These are phyloP conservation scores for Ogataea hybrid DNA, from an alignment of 1,139 yeast genomes.

Conservation along the genomic window DNA sequence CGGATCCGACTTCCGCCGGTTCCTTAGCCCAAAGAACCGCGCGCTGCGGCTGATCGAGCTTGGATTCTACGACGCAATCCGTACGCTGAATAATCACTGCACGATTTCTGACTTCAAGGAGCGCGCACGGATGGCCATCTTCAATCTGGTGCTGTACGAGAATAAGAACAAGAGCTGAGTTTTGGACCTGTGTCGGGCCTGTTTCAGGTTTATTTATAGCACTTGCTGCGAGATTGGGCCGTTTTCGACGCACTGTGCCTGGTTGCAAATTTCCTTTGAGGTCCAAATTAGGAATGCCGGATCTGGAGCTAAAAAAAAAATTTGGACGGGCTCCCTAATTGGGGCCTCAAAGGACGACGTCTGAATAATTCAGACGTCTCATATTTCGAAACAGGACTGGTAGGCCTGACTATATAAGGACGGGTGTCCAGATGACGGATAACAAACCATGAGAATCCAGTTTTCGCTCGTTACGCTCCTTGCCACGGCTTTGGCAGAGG, in stretches of 20 bases:
- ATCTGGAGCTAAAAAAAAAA: conserved; percentile 3
- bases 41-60: conserved; percentile 34
- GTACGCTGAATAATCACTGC: conserved; percentile 33
- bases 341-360: conserved; percentile 12
- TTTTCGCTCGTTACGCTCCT: conserved; percentile 4
- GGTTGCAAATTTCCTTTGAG: conserved; percentile 4
- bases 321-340: conserved; percentile 9
- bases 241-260: neutral
- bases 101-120: conserved; percentile 44
- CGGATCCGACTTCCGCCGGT: conserved; percentile 12
- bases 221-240: neutral
- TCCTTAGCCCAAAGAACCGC: conserved; percentile 23
- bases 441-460: conserved; percentile 3
- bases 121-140: conserved; percentile 46
- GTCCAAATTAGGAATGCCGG: conserved; percentile 10
- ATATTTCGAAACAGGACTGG: conserved; percentile 7
- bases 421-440: neutral
- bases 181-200: conserved; percentile 4
- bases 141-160: conserved; percentile 30
- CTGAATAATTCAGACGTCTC: conserved; percentile 4
- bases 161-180: conserved; percentile 10
- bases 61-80: conserved; percentile 40
- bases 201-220: conserved; percentile 6
- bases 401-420: conserved; percentile 1
- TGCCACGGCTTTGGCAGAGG: conserved; percentile 11